These are phyloP conservation scores for Fusarium multiceps DNA, from an alignment of 2,329 filamentous ascomycete species.

Conservation along the genomic window DNA sequence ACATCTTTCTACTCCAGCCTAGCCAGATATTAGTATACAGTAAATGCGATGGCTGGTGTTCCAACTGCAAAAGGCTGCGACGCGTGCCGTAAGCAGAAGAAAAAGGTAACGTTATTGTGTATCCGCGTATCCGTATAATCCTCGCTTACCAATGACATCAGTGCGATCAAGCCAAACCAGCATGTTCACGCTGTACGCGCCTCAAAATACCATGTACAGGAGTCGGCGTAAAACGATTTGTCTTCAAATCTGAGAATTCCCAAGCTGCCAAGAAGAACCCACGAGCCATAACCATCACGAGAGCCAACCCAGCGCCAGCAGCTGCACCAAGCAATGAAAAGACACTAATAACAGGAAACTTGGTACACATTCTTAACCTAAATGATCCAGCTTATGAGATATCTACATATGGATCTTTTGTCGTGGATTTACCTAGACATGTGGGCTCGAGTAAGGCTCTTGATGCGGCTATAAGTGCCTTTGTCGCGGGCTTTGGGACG, in stretches of 20 bases:
- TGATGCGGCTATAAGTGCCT: slow-evolving; percentile 2
- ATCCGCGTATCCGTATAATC: too few relatives aligned
- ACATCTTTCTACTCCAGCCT: background rate
- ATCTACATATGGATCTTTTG: slow-evolving; percentile 17
- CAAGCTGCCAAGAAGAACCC: background rate
- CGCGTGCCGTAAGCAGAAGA: slow-evolving; percentile 17
- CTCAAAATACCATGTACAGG: slow-evolving; percentile 11
- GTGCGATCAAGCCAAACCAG: slow-evolving; percentile 30
- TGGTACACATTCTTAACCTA: slow-evolving; percentile 8
- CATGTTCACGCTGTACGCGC: slow-evolving; percentile 5
- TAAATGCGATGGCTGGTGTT: background rate
- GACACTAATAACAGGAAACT: background rate
- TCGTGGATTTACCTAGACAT: slow-evolving; percentile 3
- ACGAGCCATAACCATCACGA: rapidly evolving
- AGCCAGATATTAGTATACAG: too few relatives aligned
- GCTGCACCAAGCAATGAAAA: slow-evolving; percentile 7
- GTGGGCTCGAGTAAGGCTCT: slow-evolving; percentile 1
- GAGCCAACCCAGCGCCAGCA: background rate
- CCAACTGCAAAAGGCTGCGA: slow-evolving; percentile 10
- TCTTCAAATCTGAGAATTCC: background rate
- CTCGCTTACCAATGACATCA: background rate
- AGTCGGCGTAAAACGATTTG: slow-evolving; percentile 10
- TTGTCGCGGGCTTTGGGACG: background rate
- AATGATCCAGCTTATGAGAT: slow-evolving; percentile 5
- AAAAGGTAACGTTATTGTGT: slow-evolving; percentile 1